These are phyloP conservation scores for Crithidia brevicula DNA, from an alignment of 208 protist species.

Conservation along the genomic window DNA sequence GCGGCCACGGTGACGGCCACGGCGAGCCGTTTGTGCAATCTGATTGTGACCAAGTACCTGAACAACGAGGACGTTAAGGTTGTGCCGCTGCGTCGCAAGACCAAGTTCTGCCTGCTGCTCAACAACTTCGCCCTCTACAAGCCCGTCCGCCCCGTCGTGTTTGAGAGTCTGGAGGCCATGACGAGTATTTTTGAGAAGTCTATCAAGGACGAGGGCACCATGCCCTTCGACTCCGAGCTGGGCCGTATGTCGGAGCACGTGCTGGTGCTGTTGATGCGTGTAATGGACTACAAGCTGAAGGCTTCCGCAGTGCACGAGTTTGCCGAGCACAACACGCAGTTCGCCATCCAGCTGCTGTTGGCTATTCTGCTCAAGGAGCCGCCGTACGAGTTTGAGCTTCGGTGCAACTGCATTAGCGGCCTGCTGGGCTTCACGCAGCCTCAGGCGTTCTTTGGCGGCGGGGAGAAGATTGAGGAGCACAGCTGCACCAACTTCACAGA, in stretches of 20 bases:
- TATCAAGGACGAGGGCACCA: slow-evolving; percentile 80
- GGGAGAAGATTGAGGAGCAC: slow-evolving; percentile 73
- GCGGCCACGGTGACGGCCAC: slow-evolving; percentile 37
- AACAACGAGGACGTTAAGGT: slow-evolving; percentile 73
- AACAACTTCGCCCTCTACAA: slow-evolving; percentile 90
- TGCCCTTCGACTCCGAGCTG: slow-evolving; percentile 91
- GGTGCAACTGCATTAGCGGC: slow-evolving; percentile 89
- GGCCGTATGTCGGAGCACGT: slow-evolving; percentile 94
- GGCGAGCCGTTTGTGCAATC: slow-evolving; percentile 38
- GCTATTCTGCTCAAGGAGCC: slow-evolving; percentile 92
- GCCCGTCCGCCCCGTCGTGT: slow-evolving; percentile 68
- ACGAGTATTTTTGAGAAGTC: slow-evolving; percentile 86
- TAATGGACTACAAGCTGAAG: slow-evolving; percentile 89
- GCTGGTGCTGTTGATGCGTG: slow-evolving; percentile 90
- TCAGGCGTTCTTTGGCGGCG: slow-evolving; percentile 85
- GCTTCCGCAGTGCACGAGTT: slow-evolving; percentile 91
- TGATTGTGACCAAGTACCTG: slow-evolving; percentile 75
- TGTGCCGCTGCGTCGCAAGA: slow-evolving; percentile 85
- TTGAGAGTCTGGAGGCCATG: slow-evolving; percentile 77
- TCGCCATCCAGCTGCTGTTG: slow-evolving; percentile 91
- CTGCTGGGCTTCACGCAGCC: slow-evolving; percentile 91
- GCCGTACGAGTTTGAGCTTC: slow-evolving; percentile 88
- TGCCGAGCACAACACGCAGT: slow-evolving; percentile 90
- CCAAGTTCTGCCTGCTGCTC: slow-evolving; percentile 85
- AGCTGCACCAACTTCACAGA: slow-evolving; percentile 85